Evolutionary conservation across 345 rosid species (phyloP), one percentile per base, ranked within the genome.

Genomic region (Xanthoceras sorbifolium): DNA sequence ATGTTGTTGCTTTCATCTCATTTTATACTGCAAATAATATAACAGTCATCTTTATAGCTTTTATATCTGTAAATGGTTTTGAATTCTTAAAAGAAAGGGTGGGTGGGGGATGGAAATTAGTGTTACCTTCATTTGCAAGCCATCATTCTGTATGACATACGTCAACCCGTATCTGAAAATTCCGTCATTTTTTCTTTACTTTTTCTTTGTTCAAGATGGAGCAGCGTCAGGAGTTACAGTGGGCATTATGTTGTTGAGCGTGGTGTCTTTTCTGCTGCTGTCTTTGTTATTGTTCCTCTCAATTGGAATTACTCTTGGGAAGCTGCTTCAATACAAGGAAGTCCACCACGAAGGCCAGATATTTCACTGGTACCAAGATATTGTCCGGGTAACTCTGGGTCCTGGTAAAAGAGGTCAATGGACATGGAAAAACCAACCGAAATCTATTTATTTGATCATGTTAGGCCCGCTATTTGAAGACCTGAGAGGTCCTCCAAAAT

Each of bases 371-470:
- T 93, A 90, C 79, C 99, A 90, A 76, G 99, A 95, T 12, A 78
- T 95, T 62, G 71, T 92, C 69, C 84, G 98, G 23, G 91, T 93
- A 69, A 92, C 98, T 4, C 89, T 95, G 32, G 98, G 98, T 57
- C 99, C 99, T 8, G 98, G 99, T 17, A 95, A 91, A 73, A 86
- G 92, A 87, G 98, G 99, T 52, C 99, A 95, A 57, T 93, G 99
- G 98, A 89, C 97, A 76, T 95, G 97, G 98, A 90, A 89, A 85
- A 83, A 79, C 76, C 79, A 84, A 76, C 44, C 86, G 3, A 79
- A 77, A 23, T 90, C 91, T 14, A 23, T 78, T 28, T 84, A 83
- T 73, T 85, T 85, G 52, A 82, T 78, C 71, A 86, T 75, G 77
- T 74, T 89, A 32, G 99, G 98, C 73, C 89, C 98, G 50, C 85